phyloP scores from a whole-genome alignment of 306 rosid genomes.

The Hippophae gyantsensis region DNA sequence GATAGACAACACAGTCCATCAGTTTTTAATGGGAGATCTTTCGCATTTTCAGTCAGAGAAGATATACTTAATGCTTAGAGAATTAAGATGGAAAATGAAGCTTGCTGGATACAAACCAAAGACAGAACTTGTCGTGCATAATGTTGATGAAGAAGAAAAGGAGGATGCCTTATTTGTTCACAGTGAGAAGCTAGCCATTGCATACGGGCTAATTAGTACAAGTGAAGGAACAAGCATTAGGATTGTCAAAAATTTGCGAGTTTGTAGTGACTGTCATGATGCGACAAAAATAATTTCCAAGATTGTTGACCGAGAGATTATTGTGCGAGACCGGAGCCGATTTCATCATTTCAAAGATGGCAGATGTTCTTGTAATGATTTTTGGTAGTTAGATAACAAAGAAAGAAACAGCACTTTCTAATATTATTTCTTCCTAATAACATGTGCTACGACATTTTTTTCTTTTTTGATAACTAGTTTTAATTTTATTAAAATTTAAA shows the following conservation, averaged over 20 bases:
- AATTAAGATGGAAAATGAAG: constrained; percentile 27
- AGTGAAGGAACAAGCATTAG: constrained; percentile 25
- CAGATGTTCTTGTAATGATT: constrained; percentile 26
- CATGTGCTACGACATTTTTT: too few relatives aligned
- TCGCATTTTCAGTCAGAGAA: constrained; percentile 20
- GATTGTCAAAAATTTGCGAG: constrained; percentile 28
- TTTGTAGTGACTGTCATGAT: constrained; percentile 27
- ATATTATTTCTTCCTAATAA: too few relatives aligned
- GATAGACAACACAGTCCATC: constrained; percentile 24
- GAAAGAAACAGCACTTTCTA: too few relatives aligned
- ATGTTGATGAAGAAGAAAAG: constrained; percentile 32
- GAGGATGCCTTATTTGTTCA: constrained; percentile 31
- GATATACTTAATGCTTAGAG: constrained; percentile 24
- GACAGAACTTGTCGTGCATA: constrained; percentile 28
- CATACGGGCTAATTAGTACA: constrained; percentile 30
- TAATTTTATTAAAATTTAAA: too few relatives aligned
- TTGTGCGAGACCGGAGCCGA: constrained; percentile 24
- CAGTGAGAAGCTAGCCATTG: constrained; percentile 31
- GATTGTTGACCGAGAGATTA: constrained; percentile 21
- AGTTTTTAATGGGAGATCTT: constrained; percentile 30
- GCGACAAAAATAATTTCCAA: constrained; percentile 21
- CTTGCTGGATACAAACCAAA: constrained; percentile 28
- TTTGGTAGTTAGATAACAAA: constrained; percentile 9
- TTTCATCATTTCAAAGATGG: constrained; percentile 31
- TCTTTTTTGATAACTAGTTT: too few relatives aligned